A percentile compares a stretch with the other conserved stretches of the same genome.
These are phyloP conservation scores for Eucalyptus tenuipes DNA, from an alignment of 345 rosid genomes.

Conservation along the genomic window DNA sequence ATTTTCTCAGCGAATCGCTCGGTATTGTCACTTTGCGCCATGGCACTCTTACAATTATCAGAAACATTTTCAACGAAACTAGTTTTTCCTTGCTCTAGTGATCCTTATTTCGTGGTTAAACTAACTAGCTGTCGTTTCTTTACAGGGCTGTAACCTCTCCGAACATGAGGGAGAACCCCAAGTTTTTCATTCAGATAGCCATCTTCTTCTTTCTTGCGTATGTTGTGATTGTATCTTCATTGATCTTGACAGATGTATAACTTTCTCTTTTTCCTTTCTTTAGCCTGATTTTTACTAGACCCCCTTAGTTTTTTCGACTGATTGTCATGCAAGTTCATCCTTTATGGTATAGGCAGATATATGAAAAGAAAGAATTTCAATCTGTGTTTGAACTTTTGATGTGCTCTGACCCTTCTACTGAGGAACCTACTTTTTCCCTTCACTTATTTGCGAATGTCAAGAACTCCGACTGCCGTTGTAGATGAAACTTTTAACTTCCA, in stretches of 20 bases:
- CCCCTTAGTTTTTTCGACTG: neutral
- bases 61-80: neutral
- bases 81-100: neutral
- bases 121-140: neutral
- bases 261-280: neutral
- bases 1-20: slow-evolving; percentile 83
- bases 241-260: slow-evolving; percentile 87
- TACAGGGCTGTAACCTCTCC: slow-evolving; percentile 97
- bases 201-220: slow-evolving; percentile 84
- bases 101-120: neutral
- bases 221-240: slow-evolving; percentile 86
- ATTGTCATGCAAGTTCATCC: neutral
- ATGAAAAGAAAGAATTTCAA: neutral
- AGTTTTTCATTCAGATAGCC: slow-evolving; percentile 76
- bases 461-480: neutral
- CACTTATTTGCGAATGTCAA: neutral
- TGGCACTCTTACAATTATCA: neutral
- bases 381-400: neutral
- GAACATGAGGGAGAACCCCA: slow-evolving; percentile 98
- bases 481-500: neutral
- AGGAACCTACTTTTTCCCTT: neutral
- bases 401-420: neutral
- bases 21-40: slow-evolving; percentile 22
- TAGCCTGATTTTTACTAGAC: neutral
- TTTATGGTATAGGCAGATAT: neutral